These are phyloP conservation scores for Lanmaoa rubissima DNA, from an alignment of 768 basidiomycete species.

Conservation along the genomic window DNA sequence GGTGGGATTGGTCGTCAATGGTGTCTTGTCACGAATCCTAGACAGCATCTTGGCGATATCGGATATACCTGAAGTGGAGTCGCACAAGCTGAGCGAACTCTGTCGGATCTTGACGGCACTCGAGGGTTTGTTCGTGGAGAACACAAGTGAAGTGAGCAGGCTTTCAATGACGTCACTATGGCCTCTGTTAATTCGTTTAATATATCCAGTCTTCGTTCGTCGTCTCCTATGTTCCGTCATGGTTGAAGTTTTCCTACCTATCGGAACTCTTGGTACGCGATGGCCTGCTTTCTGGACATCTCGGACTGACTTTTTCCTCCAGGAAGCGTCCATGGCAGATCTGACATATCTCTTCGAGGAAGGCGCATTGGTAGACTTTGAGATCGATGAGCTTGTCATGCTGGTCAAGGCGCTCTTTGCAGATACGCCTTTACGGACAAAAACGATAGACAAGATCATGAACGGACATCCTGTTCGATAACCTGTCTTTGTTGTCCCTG, in stretches of 20 bases:
- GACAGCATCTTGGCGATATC: slow-evolving; percentile 70
- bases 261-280: slow-evolving; percentile 81
- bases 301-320: slow-evolving; percentile 6
- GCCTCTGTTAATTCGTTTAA: neutral
- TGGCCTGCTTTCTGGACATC: neutral
- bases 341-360: slow-evolving; percentile 90
- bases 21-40: slow-evolving; percentile 63
- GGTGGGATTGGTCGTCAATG: slow-evolving; percentile 68
- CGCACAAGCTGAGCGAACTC: slow-evolving; percentile 77
- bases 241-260: slow-evolving; percentile 94
- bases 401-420: slow-evolving; percentile 88
- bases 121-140: slow-evolving; percentile 77
- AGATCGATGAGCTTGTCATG: slow-evolving; percentile 74
- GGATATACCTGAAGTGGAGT: slow-evolving; percentile 89
- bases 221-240: slow-evolving; percentile 83
- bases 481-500: neutral
- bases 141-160: slow-evolving; percentile 51
- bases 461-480: slow-evolving; percentile 51
- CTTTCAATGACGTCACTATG: neutral
- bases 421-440: slow-evolving; percentile 78
- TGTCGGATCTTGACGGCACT: slow-evolving; percentile 75
- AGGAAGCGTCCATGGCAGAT: slow-evolving; percentile 93
- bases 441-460: slow-evolving; percentile 73
- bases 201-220: slow-evolving; percentile 64
- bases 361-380: slow-evolving; percentile 88